Base-by-base conservation (phyloP, 1,139 yeast species). In the Pneumocystis murina region DNA sequence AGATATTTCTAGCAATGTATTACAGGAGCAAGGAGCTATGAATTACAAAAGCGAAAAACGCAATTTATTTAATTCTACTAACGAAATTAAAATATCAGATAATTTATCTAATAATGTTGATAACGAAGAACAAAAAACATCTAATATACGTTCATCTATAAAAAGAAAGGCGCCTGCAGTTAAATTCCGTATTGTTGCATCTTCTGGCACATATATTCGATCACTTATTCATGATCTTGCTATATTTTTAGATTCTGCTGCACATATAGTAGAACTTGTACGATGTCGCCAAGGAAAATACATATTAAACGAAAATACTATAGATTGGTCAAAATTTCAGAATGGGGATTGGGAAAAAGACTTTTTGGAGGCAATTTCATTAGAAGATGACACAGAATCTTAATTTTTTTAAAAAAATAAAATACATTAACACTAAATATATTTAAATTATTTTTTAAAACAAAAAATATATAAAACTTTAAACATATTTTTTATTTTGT, bases 201-300 rank as follows among this genome's bases (percentile, higher is more conserved):
- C 96, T 0, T 89, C 97, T 0, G 99, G 99, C 0, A 92, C 98
- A 0, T 94, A 94, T 71, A 91, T 94, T 62, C 80, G 98, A 68
- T 87, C 97, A 17, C 77, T 94, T 65, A 80, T 92, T 61, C 89
- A 95, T 74, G 98, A 94, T 71, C 79, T 88, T 62, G 97, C 96
- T 1, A 81, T 87, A 67, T 86, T 92, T 0, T 76, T 91, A 72
- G 85, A 85, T 20, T 83, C 91, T 0, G 83, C 90, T 20, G 90
- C 96, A 0, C 91, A 89, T 71, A 91, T 94, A 96, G 96, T 87
- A 10, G 85, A 84, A 68, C 80, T 94, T 64, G 81, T 83, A 7
- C 81, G 99, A 70, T 72, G 76, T 10, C 79, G 82, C 64, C 98
- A 92, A 73, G 89, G 90, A 1, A 86, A 86, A 60, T 92, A 61